These are phyloP conservation scores for Sistotremastrum suecicum DNA, from an alignment of 768 basidiomycete genomes.

Conservation along the genomic window DNA sequence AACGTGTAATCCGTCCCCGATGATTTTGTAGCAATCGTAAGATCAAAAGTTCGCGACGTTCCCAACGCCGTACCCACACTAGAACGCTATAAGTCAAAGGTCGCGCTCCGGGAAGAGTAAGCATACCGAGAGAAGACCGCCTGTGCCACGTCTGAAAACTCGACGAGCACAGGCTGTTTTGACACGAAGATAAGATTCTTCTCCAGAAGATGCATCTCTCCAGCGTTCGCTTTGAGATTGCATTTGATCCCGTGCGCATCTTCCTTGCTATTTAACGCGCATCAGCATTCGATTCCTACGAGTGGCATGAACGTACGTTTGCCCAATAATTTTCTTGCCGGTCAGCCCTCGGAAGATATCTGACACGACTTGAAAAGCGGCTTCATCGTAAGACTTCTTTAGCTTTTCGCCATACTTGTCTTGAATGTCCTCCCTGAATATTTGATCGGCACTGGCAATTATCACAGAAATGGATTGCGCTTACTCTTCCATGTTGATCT, in stretches of 20 bases:
- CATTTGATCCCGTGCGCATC: conserved; percentile 95
- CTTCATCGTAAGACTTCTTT: conserved; percentile 88
- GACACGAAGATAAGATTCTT: conserved; percentile 98
- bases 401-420: conserved; percentile 60
- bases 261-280: conserved; percentile 41
- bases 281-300: background rate
- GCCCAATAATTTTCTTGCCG: conserved; percentile 82
- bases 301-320: conserved; percentile 38
- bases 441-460: background rate
- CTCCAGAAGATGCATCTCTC: conserved; percentile 95
- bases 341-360: conserved; percentile 85
- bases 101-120: background rate
- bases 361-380: conserved; percentile 91
- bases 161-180: conserved; percentile 84
- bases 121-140: conserved; percentile 71
- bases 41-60: conserved; percentile 80
- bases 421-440: conserved; percentile 53
- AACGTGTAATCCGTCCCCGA: conserved; percentile 78
- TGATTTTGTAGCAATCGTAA: conserved; percentile 70
- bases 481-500: conserved; percentile 85
- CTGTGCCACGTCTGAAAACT: conserved; percentile 79
- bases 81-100: background rate
- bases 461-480: conserved; percentile 15
- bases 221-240: conserved; percentile 92
- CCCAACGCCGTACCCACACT: conserved; percentile 78